These are phyloP conservation scores for Neoascochyta sp. DNA, from an alignment of 2,329 filamentous ascomycete genomes.

Conservation along the genomic window DNA sequence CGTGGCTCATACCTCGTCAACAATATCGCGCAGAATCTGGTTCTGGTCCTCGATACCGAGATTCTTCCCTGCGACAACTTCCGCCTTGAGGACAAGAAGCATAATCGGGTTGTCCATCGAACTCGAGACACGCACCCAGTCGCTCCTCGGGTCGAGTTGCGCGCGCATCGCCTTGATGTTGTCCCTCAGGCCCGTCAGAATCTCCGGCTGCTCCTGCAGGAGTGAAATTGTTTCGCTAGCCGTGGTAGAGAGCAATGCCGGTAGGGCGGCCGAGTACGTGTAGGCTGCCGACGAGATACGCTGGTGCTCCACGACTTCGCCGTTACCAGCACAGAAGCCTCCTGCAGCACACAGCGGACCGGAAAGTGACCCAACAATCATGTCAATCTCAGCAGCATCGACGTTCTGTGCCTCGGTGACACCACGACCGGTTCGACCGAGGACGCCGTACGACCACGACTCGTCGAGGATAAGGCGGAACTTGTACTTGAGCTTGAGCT, in stretches of 20 bases:
- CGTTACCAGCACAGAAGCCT: constrained; percentile 89
- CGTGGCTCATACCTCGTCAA: constrained; percentile 94
- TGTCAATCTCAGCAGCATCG: constrained; percentile 87
- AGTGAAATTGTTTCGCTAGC: constrained; percentile 86
- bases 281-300: constrained; percentile 89
- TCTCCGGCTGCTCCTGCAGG: constrained; percentile 81
- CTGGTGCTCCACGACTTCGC: constrained; percentile 93
- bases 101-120: constrained; percentile 81
- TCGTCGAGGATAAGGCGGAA: constrained; percentile 97
- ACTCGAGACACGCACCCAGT: constrained; percentile 85
- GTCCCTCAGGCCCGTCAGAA: constrained; percentile 73
- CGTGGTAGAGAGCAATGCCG: constrained; percentile 91
- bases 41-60: constrained; percentile 76
- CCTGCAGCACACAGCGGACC: constrained; percentile 88
- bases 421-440: constrained; percentile 86
- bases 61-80: constrained; percentile 69
- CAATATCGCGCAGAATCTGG: constrained; percentile 77
- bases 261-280: constrained; percentile 91
- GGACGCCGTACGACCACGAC: constrained; percentile 93
- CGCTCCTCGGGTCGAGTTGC: constrained; percentile 86
- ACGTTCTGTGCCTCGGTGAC: constrained; percentile 96
- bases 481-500: constrained; percentile 94
- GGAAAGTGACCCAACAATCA: constrained; percentile 91
- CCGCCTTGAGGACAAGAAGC: constrained; percentile 76
- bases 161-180: constrained; percentile 81